phyloP scores from a whole-genome alignment of 345 rosid species.

The Laguncularia racemosa region DNA sequence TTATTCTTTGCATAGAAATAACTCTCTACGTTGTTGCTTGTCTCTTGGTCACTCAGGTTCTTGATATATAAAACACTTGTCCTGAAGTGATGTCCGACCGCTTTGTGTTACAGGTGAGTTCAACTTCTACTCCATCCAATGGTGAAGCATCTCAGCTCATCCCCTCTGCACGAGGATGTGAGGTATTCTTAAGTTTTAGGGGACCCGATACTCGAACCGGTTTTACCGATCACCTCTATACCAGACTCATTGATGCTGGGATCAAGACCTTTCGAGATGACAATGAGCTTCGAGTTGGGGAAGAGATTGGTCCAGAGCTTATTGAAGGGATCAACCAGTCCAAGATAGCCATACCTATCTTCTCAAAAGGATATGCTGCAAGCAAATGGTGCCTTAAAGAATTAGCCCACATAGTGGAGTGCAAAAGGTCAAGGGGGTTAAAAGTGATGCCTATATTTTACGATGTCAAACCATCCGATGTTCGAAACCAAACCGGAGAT shows the following conservation, averaged over 20 bases:
- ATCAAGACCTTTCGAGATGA: constrained; percentile 4
- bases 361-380: neutral
- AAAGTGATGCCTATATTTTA: constrained; percentile 8
- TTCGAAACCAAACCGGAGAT: neutral
- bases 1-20: no score
- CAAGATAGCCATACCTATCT: constrained; percentile 9
- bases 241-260: neutral
- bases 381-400: constrained; percentile 7
- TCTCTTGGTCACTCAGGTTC: no score
- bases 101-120: no score
- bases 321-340: constrained; percentile 6
- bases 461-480: neutral
- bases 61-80: no score
- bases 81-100: no score
- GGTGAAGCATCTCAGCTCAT: no score
- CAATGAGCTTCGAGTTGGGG: neutral
- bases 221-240: no score
- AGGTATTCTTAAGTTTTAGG: no score
- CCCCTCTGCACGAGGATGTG: no score
- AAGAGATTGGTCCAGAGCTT: constrained; percentile 1
- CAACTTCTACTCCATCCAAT: no score
- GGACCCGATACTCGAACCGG: no score
- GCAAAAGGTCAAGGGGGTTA: neutral
- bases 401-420: constrained; percentile 7
- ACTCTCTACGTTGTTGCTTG: no score